Evolutionary conservation across 1,284 basidiomycete species (phyloP).

Genomic region (Apiotrichum montevideense): DNA sequence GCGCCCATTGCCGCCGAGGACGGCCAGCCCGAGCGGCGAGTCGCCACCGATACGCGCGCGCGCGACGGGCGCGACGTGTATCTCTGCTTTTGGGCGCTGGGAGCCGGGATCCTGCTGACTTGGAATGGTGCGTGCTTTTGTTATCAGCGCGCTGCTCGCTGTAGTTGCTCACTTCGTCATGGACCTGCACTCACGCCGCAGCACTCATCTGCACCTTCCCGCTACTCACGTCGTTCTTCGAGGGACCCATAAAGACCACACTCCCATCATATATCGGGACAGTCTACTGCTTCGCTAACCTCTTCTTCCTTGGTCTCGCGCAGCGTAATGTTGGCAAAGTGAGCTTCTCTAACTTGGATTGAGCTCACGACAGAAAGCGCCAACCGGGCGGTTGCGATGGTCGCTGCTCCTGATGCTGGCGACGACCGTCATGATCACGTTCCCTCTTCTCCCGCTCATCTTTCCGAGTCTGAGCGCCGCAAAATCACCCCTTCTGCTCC

Average conservation of each 20-base stretch:
- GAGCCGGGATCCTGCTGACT: slow-evolving; percentile 41
- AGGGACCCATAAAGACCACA: slow-evolving; percentile 23
- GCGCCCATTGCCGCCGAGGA: not conserved
- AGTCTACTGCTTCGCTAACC: slow-evolving; percentile 42
- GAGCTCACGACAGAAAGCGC: slow-evolving; percentile 24
- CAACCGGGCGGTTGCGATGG: slow-evolving; percentile 29
- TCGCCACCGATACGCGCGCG: not conserved
- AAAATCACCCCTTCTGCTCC: slow-evolving; percentile 28
- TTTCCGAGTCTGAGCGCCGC: slow-evolving; percentile 23
- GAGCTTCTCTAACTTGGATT: slow-evolving; percentile 4
- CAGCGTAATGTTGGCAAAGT: slow-evolving; percentile 40
- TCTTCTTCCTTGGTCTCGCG: slow-evolving; percentile 43
- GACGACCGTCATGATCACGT: slow-evolving; percentile 27
- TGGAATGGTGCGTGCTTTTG: slow-evolving; percentile 43
- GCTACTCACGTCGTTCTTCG: slow-evolving; percentile 33
- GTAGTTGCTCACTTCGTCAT: not conserved
- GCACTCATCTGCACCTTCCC: slow-evolving; percentile 45
- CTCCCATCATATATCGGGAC: slow-evolving; percentile 40
- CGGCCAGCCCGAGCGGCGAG: too few species aligned
- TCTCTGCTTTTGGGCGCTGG: slow-evolving; percentile 42
- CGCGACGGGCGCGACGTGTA: slow-evolving; percentile 21
- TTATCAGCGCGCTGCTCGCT: not conserved
- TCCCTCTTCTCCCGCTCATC: slow-evolving; percentile 38
- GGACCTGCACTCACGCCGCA: slow-evolving; percentile 5
- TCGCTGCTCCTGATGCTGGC: slow-evolving; percentile 33